Evolutionary conservation across 176 grass and related monocot genomes (phyloP).

Genomic region (Tillandsia leiboldiana): DNA sequence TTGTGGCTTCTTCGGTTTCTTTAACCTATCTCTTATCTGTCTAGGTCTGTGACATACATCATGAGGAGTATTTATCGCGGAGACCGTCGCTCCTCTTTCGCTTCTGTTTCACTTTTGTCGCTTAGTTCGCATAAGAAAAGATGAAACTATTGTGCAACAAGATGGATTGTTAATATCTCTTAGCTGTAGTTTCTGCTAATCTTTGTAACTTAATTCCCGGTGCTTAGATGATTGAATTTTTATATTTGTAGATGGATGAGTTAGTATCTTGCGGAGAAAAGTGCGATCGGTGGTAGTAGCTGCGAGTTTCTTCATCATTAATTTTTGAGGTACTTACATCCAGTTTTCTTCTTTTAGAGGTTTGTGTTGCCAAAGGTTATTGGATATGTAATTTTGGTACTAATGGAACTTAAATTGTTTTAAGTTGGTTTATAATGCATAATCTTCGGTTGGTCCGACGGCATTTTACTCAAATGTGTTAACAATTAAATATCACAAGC

Average conservation of each 20-base stretch:
- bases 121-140: not conserved
- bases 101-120: slow-evolving; percentile 1
- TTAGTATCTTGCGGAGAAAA: too few relatives aligned
- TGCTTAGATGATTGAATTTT: slow-evolving; percentile 48
- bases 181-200: slow-evolving; percentile 16
- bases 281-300: slow-evolving; percentile 36
- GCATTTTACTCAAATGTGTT: too few relatives aligned
- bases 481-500: too few relatives aligned
- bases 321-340: slow-evolving; percentile 25
- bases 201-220: slow-evolving; percentile 16
- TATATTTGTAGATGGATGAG: too few relatives aligned
- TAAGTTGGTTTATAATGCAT: too few relatives aligned
- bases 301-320: slow-evolving; percentile 29
- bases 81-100: slow-evolving; percentile 30
- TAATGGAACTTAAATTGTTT: too few relatives aligned
- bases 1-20: slow-evolving; percentile 9
- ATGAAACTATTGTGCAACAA: too few relatives aligned
- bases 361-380: too few relatives aligned
- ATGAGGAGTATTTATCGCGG: slow-evolving; percentile 45
- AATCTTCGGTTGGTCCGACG: too few relatives aligned
- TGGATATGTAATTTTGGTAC: too few relatives aligned
- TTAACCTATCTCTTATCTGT: slow-evolving; percentile 47
- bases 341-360: slow-evolving; percentile 11
- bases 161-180: too few relatives aligned
- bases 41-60: slow-evolving; percentile 64